phyloP scores from a whole-genome alignment of 2,329 filamentous ascomycete genomes.

The Cladosporium cucumerinum region DNA sequence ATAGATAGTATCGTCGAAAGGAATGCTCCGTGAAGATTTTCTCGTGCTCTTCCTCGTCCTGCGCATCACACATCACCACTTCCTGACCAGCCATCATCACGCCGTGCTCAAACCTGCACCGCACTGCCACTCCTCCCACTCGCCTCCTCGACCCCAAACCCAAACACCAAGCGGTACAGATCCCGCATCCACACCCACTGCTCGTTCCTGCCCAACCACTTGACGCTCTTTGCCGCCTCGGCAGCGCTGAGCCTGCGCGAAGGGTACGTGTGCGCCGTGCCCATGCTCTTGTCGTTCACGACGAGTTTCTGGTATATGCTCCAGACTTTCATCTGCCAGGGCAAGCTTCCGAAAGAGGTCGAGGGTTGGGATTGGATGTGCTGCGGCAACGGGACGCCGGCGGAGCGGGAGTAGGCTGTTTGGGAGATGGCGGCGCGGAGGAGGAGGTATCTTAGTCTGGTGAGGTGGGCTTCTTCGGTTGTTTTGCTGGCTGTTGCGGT shows the following conservation, averaged over 20 bases:
- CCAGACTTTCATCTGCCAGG: slow-evolving; percentile 68
- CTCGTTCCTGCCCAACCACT: slow-evolving; percentile 67
- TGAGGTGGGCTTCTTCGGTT: slow-evolving; percentile 72
- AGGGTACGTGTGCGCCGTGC: slow-evolving; percentile 54
- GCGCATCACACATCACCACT: not conserved
- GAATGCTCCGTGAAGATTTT: too few species aligned
- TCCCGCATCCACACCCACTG: slow-evolving; percentile 79
- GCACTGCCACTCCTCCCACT: slow-evolving; percentile 60
- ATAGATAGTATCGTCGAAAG: too few species aligned
- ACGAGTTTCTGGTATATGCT: slow-evolving; percentile 79
- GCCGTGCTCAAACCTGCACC: slow-evolving; percentile 34
- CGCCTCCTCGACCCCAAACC: slow-evolving; percentile 76
- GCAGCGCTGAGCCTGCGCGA: slow-evolving; percentile 60
- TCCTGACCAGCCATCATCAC: too few species aligned
- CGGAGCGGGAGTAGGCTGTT: slow-evolving; percentile 68
- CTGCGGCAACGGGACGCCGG: slow-evolving; percentile 58
- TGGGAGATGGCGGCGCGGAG: slow-evolving; percentile 83
- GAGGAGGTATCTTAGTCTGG: slow-evolving; percentile 72
- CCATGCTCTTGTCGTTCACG: slow-evolving; percentile 66
- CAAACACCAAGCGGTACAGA: slow-evolving; percentile 79
- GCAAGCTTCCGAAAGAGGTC: slow-evolving; percentile 71
- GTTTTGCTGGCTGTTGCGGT: slow-evolving; percentile 59
- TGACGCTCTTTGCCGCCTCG: slow-evolving; percentile 78
- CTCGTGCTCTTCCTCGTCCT: too few species aligned
- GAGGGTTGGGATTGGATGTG: slow-evolving; percentile 74